These are phyloP conservation scores for Mucor mucedo DNA, from an alignment of 371 early-diverging fungal species.

Conservation along the genomic window DNA sequence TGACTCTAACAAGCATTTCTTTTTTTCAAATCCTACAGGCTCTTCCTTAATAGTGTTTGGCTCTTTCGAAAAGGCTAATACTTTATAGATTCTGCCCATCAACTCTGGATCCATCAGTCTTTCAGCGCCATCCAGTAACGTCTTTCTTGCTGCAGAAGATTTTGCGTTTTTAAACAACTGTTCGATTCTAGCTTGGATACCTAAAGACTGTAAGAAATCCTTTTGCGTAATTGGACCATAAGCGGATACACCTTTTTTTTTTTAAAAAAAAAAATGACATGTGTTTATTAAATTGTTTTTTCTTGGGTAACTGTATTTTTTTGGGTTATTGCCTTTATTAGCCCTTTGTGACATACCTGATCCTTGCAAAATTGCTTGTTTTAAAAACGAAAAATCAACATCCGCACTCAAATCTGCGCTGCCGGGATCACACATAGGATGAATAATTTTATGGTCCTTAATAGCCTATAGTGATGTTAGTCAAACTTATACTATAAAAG, in stretches of 20 bases:
- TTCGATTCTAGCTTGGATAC: conserved; percentile 80
- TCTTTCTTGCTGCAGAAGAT: conserved; percentile 53
- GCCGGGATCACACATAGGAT: conserved; percentile 83
- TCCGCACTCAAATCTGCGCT: conserved; percentile 90
- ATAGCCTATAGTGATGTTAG: conserved; percentile 71
- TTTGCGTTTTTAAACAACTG: conserved; percentile 70
- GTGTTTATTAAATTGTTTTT: neutral
- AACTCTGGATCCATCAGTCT: conserved; percentile 73
- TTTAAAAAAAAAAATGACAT: neutral
- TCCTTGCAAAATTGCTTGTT: conserved; percentile 55
- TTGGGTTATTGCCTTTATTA: too few relatives aligned
- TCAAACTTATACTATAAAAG: neutral
- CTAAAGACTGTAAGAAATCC: conserved; percentile 80
- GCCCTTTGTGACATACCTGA: conserved; percentile 44
- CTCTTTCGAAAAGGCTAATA: conserved; percentile 68
- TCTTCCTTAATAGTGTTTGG: neutral
- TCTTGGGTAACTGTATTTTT: neutral
- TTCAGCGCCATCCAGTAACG: conserved; percentile 72
- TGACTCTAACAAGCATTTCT: neutral
- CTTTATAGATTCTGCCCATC: conserved; percentile 86
- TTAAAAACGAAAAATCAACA: conserved; percentile 88
- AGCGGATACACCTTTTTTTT: conserved; percentile 26
- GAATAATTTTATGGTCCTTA: conserved; percentile 77
- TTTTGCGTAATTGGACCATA: conserved; percentile 89
- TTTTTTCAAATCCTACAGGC: conserved; percentile 24